A percentile compares a stretch with the other conserved stretches of the same genome.
phyloP scores from a whole-genome alignment of 257 asterid species.

The Petrea volubilis region DNA sequence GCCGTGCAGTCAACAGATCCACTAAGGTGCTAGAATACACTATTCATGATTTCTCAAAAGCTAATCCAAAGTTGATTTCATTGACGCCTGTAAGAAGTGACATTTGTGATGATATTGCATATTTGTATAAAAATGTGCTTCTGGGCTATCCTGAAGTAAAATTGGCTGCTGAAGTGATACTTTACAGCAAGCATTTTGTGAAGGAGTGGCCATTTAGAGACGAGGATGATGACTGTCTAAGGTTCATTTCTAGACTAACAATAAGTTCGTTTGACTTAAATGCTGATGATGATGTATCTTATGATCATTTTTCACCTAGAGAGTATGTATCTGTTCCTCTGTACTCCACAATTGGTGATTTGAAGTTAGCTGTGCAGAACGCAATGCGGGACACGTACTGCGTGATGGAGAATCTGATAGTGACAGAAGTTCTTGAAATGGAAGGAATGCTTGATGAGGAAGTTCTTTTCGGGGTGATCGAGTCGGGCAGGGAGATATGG shows the following conservation, averaged over 20 bases:
- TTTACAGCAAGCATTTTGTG: constrained; percentile 70
- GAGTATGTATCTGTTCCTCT: constrained; percentile 71
- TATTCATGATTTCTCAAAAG: constrained; percentile 51
- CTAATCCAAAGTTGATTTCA: constrained; percentile 16
- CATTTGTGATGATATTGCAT: constrained; percentile 41
- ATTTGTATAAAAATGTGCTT: constrained; percentile 49
- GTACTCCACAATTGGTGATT: constrained; percentile 71
- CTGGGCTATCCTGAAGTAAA: constrained; percentile 40
- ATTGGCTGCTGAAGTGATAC: constrained; percentile 46
- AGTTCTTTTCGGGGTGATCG: constrained; percentile 64
- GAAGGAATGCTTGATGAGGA: constrained; percentile 57
- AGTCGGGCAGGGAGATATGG: constrained; percentile 65
- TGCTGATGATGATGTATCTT: constrained; percentile 23
- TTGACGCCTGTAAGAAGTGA: constrained; percentile 34
- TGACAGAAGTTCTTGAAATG: constrained; percentile 51
- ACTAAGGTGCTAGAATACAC: constrained; percentile 73
- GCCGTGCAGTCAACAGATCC: constrained; percentile 59
- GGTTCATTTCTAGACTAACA: constrained; percentile 56
- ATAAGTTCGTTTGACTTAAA: constrained; percentile 35
- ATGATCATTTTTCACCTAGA: constrained; percentile 32
- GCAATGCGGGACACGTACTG: constrained; percentile 82
- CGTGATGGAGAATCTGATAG: constrained; percentile 49
- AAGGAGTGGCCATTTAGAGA: constrained; percentile 89
- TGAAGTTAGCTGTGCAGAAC: constrained; percentile 50
- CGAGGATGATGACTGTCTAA: constrained; percentile 62